A percentile compares a stretch with the other conserved stretches of the same genome.
These are phyloP conservation scores for Gryganskiella cystojenkinii DNA, from an alignment of 192 early-diverging fungal genomes.

Conservation along the genomic window DNA sequence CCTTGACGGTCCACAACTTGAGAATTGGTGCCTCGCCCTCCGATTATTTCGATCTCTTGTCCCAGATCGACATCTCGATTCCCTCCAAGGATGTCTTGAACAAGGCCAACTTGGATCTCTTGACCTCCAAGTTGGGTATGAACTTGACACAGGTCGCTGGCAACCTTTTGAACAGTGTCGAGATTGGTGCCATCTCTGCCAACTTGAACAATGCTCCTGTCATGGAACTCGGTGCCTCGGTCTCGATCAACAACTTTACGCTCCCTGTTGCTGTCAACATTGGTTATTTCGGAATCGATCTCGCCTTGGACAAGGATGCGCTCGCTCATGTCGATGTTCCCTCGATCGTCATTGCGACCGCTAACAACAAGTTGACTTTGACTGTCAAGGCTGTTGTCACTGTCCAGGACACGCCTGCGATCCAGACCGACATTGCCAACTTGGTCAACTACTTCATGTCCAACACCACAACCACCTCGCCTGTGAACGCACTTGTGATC, in stretches of 20 bases:
- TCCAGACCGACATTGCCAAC: conserved; percentile 47
- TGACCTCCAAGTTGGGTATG: conserved; percentile 29
- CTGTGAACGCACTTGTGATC: conserved; percentile 33
- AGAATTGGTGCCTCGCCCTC: conserved; percentile 47
- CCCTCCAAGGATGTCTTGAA: conserved; percentile 40
- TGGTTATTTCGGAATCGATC: conserved; percentile 51
- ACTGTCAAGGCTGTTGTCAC: conserved; percentile 37
- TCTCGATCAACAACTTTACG: conserved; percentile 42
- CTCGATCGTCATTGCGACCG: conserved; percentile 42
- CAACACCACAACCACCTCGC: conserved; percentile 38
- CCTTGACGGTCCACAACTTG: conserved; percentile 43
- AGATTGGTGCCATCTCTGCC: conserved; percentile 34
- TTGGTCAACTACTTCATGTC: conserved; percentile 42
- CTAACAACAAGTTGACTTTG: conserved; percentile 39
- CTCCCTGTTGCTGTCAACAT: conserved; percentile 48
- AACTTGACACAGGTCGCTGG: conserved; percentile 1
- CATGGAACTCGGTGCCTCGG: conserved; percentile 43
- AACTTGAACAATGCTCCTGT: conserved; percentile 50
- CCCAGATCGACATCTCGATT: conserved; percentile 46
- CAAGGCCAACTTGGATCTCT: conserved; percentile 24
- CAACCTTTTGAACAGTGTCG: conserved; percentile 40
- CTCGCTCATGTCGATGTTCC: conserved; percentile 45
- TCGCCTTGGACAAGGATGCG: conserved; percentile 36
- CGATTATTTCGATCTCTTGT: conserved; percentile 49
- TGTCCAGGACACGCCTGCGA: conserved; percentile 32